Base-by-base conservation (phyloP, 1,284 basidiomycete species). In the Ceratobasidium sp. region DNA sequence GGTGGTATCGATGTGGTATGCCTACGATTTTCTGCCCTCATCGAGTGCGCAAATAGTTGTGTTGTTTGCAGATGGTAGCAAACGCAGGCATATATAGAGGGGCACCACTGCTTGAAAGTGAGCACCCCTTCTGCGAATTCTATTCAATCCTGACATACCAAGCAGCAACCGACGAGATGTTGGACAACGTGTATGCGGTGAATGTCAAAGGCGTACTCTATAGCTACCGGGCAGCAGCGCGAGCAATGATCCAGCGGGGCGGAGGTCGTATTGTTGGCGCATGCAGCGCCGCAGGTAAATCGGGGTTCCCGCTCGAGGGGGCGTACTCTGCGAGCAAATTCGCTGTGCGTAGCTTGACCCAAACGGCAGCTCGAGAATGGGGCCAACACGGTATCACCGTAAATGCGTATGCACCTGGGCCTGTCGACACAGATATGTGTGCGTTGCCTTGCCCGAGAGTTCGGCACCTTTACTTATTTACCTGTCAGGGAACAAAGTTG, bases 181-280 rank as follows among this genome's bases (percentile, higher is more conserved):
- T 78, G 22, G 79, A 80, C 75, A 63, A 74, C 49, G 46, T 78
- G 1, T 74, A 75, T 74, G 61, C 62, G 39, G 76, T 78, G 46
- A 80, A 80, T 74, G 77, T 79, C 48, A 75, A 75, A 56, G 78
- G 78, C 48, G 75, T 78, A 34, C 74, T 78, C 14, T 74, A 77
- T 19, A 78, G 78, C 75, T 80, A 80, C 68, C 79, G 79, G 66
- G 79, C 78, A 8, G 79, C 78, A 0, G 79, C 79, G 34, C 72
- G 76, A 56, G 76, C 77, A 61, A 78, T 79, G 78, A 79, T 80
- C 64, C 69, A 66, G 59, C 79, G 78, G 64, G 79, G 79, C 31
- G 79, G 79, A 5, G 79, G 79, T 11, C 61, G 77, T n/a, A 75
- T 80, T 19, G 77, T 80, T 39, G 79, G 78, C 72, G 75, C 63